These are phyloP conservation scores for Stylosanthes scabra DNA, from an alignment of 331 rosid genomes.

Conservation along the genomic window DNA sequence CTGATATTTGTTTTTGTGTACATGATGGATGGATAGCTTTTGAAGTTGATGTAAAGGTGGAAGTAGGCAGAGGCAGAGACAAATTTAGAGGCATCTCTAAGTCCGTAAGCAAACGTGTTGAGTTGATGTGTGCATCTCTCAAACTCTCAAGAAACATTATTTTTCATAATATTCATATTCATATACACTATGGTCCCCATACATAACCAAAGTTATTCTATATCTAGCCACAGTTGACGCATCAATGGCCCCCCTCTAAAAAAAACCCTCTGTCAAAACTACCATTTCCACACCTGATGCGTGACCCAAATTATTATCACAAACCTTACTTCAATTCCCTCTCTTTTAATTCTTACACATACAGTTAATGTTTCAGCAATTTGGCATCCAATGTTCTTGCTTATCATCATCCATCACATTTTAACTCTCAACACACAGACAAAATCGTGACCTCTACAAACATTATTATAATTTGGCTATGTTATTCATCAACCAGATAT, in stretches of 20 bases:
- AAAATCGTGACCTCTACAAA: conserved; percentile 42
- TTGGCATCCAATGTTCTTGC: conserved; percentile 62
- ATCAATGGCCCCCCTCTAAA: conserved; percentile 51
- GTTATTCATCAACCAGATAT: conserved; percentile 32
- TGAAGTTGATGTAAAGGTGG: conserved; percentile 38
- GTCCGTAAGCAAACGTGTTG: conserved; percentile 28
- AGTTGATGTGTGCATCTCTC: conserved; percentile 38
- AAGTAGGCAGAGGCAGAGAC: conserved; percentile 10
- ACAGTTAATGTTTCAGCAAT: conserved; percentile 46
- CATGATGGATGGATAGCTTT: background rate
- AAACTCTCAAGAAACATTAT: conserved; percentile 40
- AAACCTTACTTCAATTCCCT: conserved; percentile 5
- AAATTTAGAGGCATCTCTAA: conserved; percentile 32
- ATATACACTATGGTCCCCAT: conserved; percentile 44
- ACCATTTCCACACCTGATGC: conserved; percentile 70
- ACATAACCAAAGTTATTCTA: conserved; percentile 35
- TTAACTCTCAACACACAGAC: conserved; percentile 46
- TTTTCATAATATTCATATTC: background rate
- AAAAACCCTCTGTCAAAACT: conserved; percentile 50
- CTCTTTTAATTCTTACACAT: conserved; percentile 25
- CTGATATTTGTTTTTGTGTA: conserved; percentile 6
- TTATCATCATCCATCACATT: conserved; percentile 28
- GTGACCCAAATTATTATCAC: conserved; percentile 67
- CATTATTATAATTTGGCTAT: conserved; percentile 37
- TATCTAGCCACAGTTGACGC: conserved; percentile 35